Evolutionary conservation across 2,329 filamentous ascomycete genomes (phyloP).

Genomic region (Decorospora gaudefroyi): DNA sequence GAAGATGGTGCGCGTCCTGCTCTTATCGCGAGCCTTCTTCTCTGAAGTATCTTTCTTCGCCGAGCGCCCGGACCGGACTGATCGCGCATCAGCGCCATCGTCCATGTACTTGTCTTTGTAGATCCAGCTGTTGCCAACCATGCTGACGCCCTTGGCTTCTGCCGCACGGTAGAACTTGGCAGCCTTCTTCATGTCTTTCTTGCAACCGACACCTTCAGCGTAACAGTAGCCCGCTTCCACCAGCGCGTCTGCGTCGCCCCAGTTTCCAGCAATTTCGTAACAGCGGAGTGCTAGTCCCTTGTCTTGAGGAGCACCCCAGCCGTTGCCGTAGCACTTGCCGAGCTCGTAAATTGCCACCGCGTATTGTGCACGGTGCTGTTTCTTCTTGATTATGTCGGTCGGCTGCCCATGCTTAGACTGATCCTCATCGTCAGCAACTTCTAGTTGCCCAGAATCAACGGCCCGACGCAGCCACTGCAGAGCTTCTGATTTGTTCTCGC

Average conservation of each 20-base stretch:
- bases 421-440: slow-evolving; percentile 81
- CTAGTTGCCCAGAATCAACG: slow-evolving; percentile 78
- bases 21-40: slow-evolving; percentile 76
- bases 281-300: slow-evolving; percentile 84
- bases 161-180: slow-evolving; percentile 89
- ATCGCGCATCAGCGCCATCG: slow-evolving; percentile 51
- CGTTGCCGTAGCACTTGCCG: slow-evolving; percentile 95
- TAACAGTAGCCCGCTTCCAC: slow-evolving; percentile 97
- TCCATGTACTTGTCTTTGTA: slow-evolving; percentile 91
- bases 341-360: slow-evolving; percentile 95
- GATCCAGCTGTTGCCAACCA: slow-evolving; percentile 99
- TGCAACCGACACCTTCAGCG: slow-evolving; percentile 87
- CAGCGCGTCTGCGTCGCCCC: slow-evolving; percentile 93
- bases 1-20: slow-evolving; percentile 74
- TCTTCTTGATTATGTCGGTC: slow-evolving; percentile 70
- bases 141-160: slow-evolving; percentile 91
- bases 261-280: slow-evolving; percentile 93
- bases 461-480: slow-evolving; percentile 92
- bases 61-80: slow-evolving; percentile 56
- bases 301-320: slow-evolving; percentile 95
- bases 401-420: slow-evolving; percentile 63
- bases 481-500: slow-evolving; percentile 84
- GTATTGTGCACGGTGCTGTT: slow-evolving; percentile 88
- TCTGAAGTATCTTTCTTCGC: slow-evolving; percentile 44
- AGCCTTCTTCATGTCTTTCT: slow-evolving; percentile 94